Conservation (phyloP, 805 yeast species). For the Wickerhamomyces hampshirensis region DNA sequence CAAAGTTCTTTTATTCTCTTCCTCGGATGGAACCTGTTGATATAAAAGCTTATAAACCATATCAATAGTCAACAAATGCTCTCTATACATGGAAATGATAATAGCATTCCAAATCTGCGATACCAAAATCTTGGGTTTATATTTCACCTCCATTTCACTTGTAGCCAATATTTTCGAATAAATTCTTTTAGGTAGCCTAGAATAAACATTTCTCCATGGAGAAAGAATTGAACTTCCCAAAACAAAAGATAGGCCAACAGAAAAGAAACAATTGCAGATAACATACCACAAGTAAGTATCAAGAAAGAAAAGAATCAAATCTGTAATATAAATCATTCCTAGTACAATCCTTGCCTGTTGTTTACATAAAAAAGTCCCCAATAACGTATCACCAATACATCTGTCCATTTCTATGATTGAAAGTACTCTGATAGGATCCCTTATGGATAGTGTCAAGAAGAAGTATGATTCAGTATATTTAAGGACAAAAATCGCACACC, state of each 20-base stretch:
- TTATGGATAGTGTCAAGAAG: constrained; percentile 65
- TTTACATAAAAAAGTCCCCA: constrained; percentile 51
- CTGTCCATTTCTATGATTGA: constrained; percentile 49
- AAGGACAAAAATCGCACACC: constrained; percentile 61
- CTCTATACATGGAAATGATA: constrained; percentile 77
- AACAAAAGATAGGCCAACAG: constrained; percentile 66
- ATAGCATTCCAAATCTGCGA: constrained; percentile 82
- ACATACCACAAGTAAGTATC: constrained; percentile 88
- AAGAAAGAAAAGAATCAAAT: constrained; percentile 64
- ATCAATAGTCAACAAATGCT: constrained; percentile 69
- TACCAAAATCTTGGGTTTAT: constrained; percentile 49
- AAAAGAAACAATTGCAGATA: constrained; percentile 69
- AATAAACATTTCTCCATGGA: constrained; percentile 81
- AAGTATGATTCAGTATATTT: constrained; percentile 77
- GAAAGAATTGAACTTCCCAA: constrained; percentile 81
- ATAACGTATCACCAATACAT: constrained; percentile 59
- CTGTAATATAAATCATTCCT: constrained; percentile 50
- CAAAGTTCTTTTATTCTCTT: constrained; percentile 35
- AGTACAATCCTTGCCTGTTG: constrained; percentile 56
- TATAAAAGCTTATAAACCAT: constrained; percentile 65
- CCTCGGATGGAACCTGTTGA: constrained; percentile 28
- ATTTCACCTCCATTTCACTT: constrained; percentile 32
- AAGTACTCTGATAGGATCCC: constrained; percentile 71
- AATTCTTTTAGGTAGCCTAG: constrained; percentile 72
- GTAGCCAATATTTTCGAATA: constrained; percentile 56